Evolutionary conservation across 805 yeast genomes (phyloP), one percentile per base, ranked within the genome.

Genomic region (Yamadazyma phyllophila): DNA sequence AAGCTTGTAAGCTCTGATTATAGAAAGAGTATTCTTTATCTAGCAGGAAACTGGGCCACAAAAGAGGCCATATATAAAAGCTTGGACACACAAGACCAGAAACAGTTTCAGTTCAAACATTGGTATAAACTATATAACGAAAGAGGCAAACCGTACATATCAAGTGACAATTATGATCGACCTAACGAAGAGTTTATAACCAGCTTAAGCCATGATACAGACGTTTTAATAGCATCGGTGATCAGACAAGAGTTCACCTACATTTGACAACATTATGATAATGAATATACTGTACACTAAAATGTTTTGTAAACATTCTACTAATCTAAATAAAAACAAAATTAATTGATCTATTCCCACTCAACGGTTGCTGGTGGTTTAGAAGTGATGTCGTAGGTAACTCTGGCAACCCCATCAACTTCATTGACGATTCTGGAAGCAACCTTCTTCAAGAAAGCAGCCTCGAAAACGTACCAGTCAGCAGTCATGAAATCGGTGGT

Each of bases 331-430:
- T 24, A 41, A 15, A 37, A 37, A 13, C 26, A 13, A 13, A 24
- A 27, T 11, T 15, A 14, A 26, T n/a, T 14, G n/a, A 26, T 29
- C 61, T 84, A 92, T 75, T 94, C 99, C 99, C 98, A 94, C 71
- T 94, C 99, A 57, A 94, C 99, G 50, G 99, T 94, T 50, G 99
- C 99, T 51, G 99, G 99, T 47, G 99, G 99, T 76, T 94, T 94
- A 50, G 97, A 90, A 50, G 99, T 94, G 67, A 94, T 91, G 69
- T 94, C 99, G 71, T 94, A 94, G 45, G 96, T 94, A 52, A 94
- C 99, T 73, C 99, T 86, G 46, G 99, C 97, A 61, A 94, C 99
- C 66, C 99, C 99, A 57, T 86, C 88, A 51, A 94, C 99, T 76
- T 94, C 99, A 70, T 94, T 94, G 59, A 94, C 98, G 52, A 94